Conservation (phyloP, 1,139 yeast species). For the Lodderomyces margitis region DNA sequence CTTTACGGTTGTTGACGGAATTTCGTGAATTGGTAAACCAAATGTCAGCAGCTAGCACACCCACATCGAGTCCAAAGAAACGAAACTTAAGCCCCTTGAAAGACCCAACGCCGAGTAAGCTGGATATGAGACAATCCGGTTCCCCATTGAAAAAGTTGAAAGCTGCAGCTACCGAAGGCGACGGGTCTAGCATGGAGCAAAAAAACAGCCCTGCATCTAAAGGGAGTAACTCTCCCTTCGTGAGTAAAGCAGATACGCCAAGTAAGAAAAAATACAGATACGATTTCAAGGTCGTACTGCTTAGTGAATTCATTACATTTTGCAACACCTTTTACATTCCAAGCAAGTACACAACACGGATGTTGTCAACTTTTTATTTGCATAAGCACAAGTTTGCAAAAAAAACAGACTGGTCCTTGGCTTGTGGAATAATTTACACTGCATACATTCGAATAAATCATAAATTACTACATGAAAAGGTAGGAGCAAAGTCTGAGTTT, state of each 20-base stretch:
- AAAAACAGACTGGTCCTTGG: conserved; percentile 64
- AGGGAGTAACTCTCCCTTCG: background rate
- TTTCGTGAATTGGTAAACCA: conserved; percentile 39
- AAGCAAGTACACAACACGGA: conserved; percentile 44
- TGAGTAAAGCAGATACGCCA: conserved; percentile 3
- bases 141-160: conserved; percentile 16
- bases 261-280: conserved; percentile 18
- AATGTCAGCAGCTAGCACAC: conserved; percentile 33
- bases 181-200: background rate
- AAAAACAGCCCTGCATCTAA: background rate
- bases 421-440: conserved; percentile 63
- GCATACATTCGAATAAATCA: conserved; percentile 57
- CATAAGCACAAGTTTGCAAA: conserved; percentile 51
- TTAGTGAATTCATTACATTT: conserved; percentile 54
- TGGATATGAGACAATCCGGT: conserved; percentile 10
- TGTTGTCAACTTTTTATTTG: conserved; percentile 50
- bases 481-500: conserved; percentile 50
- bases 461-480: conserved; percentile 38
- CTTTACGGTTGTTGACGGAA: conserved; percentile 39
- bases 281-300: conserved; percentile 29
- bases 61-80: conserved; percentile 22
- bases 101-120: background rate
- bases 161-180: conserved; percentile 4
- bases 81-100: background rate
- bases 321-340: conserved; percentile 68